Percentiles rank a stretch among this genome's conserved stretches.
Evolutionary conservation across 2,329 filamentous ascomycete genomes (phyloP).

Genomic region (Remersonia thermophila): DNA sequence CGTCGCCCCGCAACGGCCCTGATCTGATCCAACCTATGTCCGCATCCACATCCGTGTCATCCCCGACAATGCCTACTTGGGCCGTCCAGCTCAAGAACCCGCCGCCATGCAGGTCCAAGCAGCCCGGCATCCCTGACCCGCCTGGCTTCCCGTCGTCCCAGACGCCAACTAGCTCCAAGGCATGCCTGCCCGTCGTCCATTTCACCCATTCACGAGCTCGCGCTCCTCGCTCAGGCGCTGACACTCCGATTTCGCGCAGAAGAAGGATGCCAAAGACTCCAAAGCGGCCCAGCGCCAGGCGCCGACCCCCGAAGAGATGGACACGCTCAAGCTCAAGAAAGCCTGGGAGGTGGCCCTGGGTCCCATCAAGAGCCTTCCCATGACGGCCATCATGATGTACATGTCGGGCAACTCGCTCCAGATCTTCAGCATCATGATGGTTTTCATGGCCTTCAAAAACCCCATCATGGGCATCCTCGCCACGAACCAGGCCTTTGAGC

Average conservation of each 20-base stretch:
- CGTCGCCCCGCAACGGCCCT: no score
- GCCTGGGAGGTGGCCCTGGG: slow-evolving; percentile 95
- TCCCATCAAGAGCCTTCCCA: slow-evolving; percentile 85
- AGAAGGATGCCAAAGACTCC: slow-evolving; percentile 37
- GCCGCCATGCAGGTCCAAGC: slow-evolving; percentile 53
- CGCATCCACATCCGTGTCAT: no score
- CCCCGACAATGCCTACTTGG: slow-evolving; percentile 84
- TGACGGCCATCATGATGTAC: slow-evolving; percentile 99
- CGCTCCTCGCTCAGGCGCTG: slow-evolving; percentile 1
- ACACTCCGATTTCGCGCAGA: slow-evolving; percentile 23
- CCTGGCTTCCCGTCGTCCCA: slow-evolving; percentile 62
- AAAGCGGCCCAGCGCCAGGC: slow-evolving; percentile 47
- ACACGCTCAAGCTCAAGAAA: slow-evolving; percentile 94
- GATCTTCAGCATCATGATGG: slow-evolving; percentile 99
- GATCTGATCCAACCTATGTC: no score
- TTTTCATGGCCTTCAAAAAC: slow-evolving; percentile 97
- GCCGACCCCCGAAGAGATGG: slow-evolving; percentile 73
- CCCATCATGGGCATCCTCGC: slow-evolving; percentile 73
- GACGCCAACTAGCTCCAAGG: slow-evolving; percentile 42
- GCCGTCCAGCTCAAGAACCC: slow-evolving; percentile 65
- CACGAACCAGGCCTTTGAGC: slow-evolving; percentile 80
- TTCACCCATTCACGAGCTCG: slow-evolving; percentile 1
- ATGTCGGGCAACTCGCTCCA: slow-evolving; percentile 98
- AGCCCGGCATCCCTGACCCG: slow-evolving; percentile 63
- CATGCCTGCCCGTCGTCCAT: slow-evolving; percentile 18